A percentile compares a stretch with the other conserved stretches of the same genome.
Conservation (phyloP, 306 rosid species). For the Mimosa bimucronata region DNA sequence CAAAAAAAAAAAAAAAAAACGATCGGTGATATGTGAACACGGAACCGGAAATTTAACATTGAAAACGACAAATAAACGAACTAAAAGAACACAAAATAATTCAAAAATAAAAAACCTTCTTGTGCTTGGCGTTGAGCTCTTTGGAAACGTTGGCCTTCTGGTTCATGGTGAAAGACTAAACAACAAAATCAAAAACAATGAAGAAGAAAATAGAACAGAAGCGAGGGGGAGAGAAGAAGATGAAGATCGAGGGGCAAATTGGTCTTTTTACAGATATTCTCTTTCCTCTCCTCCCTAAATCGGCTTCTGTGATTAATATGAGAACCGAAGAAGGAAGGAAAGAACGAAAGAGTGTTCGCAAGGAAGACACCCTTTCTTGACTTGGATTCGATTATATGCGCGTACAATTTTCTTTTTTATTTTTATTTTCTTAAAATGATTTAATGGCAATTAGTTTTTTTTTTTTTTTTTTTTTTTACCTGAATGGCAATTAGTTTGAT, state of each 20-base stretch:
- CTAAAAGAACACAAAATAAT: slow-evolving; percentile 18
- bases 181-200: not conserved
- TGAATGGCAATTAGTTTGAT: too few species aligned
- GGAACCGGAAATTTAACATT: not conserved
- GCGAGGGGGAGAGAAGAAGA: slow-evolving; percentile 52
- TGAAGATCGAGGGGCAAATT: slow-evolving; percentile 57
- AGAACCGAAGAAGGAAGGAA: slow-evolving; percentile 34
- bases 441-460: not conserved
- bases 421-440: not conserved
- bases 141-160: slow-evolving; percentile 95
- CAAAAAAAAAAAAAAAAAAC: slow-evolving; percentile 16
- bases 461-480: too few species aligned
- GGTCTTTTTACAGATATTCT: slow-evolving; percentile 50
- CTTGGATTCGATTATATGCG: slow-evolving; percentile 23
- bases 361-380: slow-evolving; percentile 2
- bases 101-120: slow-evolving; percentile 54
- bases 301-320: slow-evolving; percentile 33
- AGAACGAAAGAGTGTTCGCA: slow-evolving; percentile 29
- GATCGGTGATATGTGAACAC: slow-evolving; percentile 23
- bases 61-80: not conserved
- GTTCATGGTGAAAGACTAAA: slow-evolving; percentile 65
- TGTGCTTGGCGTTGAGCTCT: slow-evolving; percentile 95
- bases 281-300: slow-evolving; percentile 34
- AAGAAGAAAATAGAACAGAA: not conserved
- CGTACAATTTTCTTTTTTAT: not conserved